phyloP scores from a whole-genome alignment of 2,329 filamentous ascomycete genomes.

The Xylaria multiplex region DNA sequence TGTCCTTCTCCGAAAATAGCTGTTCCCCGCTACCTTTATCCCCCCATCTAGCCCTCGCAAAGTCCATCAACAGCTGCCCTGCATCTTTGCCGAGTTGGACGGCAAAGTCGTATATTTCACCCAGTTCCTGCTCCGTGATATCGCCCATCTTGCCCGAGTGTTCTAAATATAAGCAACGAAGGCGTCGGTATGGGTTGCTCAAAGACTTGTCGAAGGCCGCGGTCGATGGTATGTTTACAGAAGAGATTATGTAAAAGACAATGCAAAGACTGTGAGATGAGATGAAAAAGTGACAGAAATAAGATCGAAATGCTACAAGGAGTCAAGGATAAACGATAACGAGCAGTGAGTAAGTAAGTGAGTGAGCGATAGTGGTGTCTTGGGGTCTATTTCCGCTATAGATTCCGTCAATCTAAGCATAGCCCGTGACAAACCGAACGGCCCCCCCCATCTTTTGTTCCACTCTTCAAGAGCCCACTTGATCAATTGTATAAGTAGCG shows the following conservation, averaged over 20 bases:
- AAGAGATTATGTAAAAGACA: neutral
- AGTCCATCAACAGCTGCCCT: conserved; percentile 72
- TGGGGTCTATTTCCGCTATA: conserved; percentile 20
- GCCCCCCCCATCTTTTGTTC: conserved; percentile 4
- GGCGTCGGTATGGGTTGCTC: neutral
- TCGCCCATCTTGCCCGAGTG: conserved; percentile 23
- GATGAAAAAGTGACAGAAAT: neutral
- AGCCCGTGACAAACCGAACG: conserved; percentile 31
- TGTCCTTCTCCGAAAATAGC: conserved; percentile 73
- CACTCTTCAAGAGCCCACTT: conserved; percentile 1
- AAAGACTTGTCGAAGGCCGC: neutral
- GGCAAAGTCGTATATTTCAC: conserved; percentile 76
- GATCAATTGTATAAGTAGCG: neutral
- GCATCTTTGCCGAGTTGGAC: conserved; percentile 76
- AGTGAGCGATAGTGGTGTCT: neutral
- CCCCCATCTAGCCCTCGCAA: conserved; percentile 65
- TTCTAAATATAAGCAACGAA: neutral
- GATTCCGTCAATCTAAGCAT: conserved; percentile 16
- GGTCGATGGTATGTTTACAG: neutral
- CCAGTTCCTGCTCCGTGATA: conserved; percentile 60
- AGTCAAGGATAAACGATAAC: neutral
- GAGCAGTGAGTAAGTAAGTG: neutral
- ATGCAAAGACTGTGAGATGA: neutral
- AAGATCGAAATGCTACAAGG: neutral
- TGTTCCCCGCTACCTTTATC: conserved; percentile 50